Conservation (phyloP, 208 protist species). For the Leishmania tarentolae region DNA sequence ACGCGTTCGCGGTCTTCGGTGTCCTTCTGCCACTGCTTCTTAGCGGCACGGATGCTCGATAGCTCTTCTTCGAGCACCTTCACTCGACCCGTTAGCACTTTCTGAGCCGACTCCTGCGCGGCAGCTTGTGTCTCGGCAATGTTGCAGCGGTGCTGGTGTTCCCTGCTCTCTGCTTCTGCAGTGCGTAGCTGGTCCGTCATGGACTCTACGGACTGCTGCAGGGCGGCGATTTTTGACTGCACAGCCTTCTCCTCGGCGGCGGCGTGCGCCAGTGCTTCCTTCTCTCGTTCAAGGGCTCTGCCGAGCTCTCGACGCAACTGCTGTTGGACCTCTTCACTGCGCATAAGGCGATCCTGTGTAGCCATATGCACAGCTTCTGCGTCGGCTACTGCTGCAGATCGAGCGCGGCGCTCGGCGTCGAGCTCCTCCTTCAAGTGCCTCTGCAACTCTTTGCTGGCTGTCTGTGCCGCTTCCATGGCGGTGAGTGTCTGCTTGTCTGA, state of each 20-base stretch:
- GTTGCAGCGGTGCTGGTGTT: neutral
- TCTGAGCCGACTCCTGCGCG: neutral
- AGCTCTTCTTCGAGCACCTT: conserved; percentile 5
- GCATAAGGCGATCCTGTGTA: neutral
- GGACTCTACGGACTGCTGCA: conserved; percentile 1
- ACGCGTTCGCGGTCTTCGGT: neutral
- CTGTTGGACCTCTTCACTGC: neutral
- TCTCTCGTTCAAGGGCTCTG: neutral
- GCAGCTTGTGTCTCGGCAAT: conserved; percentile 1
- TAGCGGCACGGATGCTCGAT: neutral
- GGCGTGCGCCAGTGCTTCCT: neutral
- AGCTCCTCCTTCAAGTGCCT: neutral
- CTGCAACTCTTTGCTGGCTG: neutral
- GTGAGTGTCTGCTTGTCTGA: neutral
- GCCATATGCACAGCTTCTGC: too few species aligned
- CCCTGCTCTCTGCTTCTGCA: neutral
- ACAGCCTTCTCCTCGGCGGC: neutral
- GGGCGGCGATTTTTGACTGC: neutral
- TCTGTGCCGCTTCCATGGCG: neutral
- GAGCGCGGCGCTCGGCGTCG: conserved; percentile 6
- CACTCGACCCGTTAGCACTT: conserved; percentile 1
- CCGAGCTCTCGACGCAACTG: conserved; percentile 4
- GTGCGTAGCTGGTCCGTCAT: neutral
- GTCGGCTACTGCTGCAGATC: neutral
- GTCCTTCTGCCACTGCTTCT: conserved; percentile 5